These are phyloP conservation scores for Populus euphratica DNA, from an alignment of 345 rosid species.

Conservation along the genomic window DNA sequence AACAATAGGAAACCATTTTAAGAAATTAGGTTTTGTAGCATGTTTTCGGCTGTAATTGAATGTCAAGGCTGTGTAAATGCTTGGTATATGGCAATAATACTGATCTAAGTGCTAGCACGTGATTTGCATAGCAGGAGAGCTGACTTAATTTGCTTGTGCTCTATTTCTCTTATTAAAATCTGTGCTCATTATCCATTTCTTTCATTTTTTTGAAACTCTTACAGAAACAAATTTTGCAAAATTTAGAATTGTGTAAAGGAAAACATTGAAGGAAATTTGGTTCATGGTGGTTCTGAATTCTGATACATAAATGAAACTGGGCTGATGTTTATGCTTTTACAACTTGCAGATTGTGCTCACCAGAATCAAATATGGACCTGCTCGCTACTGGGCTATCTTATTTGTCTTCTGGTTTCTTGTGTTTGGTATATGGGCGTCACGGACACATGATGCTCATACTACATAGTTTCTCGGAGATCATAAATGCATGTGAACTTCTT, in stretches of 20 bases:
- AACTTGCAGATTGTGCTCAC: slow-evolving; percentile 82
- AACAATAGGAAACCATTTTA: background rate
- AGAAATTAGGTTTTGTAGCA: background rate
- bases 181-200: background rate
- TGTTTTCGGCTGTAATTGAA: background rate
- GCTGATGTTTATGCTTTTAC: background rate
- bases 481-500: background rate
- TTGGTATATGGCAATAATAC: too few relatives aligned
- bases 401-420: slow-evolving; percentile 98
- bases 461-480: slow-evolving; percentile 3
- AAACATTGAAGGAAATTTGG: too few relatives aligned
- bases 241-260: background rate
- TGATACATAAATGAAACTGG: background rate
- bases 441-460: slow-evolving; percentile 55
- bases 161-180: background rate
- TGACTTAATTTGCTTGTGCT: background rate
- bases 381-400: slow-evolving; percentile 94
- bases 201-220: background rate
- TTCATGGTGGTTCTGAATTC: background rate
- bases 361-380: slow-evolving; percentile 97
- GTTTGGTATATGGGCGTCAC: slow-evolving; percentile 93
- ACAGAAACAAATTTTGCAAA: background rate
- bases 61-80: background rate
- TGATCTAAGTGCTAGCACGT: background rate
- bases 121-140: background rate